These are phyloP conservation scores for Colletotrichum destructivum DNA, from an alignment of 2,329 filamentous ascomycete genomes.

Conservation along the genomic window DNA sequence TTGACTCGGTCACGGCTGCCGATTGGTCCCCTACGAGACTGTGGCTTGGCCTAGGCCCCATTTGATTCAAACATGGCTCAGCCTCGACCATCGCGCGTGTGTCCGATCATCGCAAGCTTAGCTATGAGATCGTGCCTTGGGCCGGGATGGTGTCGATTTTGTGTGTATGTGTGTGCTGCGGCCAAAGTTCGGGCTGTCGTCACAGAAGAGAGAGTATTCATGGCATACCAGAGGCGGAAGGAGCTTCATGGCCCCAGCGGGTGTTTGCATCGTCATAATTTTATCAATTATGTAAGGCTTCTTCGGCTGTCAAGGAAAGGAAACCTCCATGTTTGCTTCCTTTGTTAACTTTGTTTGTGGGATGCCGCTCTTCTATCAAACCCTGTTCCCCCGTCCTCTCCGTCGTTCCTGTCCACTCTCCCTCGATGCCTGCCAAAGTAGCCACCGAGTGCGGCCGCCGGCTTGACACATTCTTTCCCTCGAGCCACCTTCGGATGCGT, in stretches of 20 bases:
- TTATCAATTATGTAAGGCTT: neutral
- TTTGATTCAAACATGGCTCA: constrained; percentile 20
- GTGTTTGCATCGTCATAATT: neutral
- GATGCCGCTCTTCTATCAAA: neutral
- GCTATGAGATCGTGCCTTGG: neutral
- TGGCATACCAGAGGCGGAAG: neutral
- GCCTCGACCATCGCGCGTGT: neutral
- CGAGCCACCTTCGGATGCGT: neutral
- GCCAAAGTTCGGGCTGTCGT: neutral
- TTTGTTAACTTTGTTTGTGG: neutral
- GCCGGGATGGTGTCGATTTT: neutral
- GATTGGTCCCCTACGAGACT: constrained; percentile 7
- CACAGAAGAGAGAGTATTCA: neutral
- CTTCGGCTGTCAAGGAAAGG: neutral
- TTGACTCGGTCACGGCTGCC: constrained; percentile 13
- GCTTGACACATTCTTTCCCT: constrained; percentile 6
- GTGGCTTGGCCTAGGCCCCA: constrained; percentile 14
- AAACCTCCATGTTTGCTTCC: neutral
- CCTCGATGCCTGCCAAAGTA: neutral
- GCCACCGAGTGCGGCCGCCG: neutral
- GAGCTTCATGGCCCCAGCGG: neutral
- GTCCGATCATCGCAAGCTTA: neutral
- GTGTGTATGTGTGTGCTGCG: neutral
- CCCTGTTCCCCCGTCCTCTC: neutral
- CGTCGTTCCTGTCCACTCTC: neutral